Percentiles rank a stretch among this genome's conserved stretches.
These are phyloP conservation scores for Calonectria crousiana DNA, from an alignment of 2,329 filamentous ascomycete species.

Conservation along the genomic window DNA sequence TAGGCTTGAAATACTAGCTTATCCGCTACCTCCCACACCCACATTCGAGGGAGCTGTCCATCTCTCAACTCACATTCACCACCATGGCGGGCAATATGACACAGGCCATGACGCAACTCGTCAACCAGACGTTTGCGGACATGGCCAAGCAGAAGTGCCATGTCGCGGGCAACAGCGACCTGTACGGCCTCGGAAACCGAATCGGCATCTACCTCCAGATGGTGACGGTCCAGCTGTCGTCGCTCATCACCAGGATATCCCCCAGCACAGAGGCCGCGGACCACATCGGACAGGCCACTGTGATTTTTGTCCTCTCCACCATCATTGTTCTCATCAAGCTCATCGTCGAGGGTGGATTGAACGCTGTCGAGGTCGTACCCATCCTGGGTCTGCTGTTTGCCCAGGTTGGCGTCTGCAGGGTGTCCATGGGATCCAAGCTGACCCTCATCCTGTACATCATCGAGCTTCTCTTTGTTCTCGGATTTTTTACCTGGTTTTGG, in stretches of 20 bases:
- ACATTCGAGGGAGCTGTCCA: background rate
- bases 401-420: conserved; percentile 18
- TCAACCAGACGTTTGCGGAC: background rate
- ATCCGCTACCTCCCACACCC: background rate
- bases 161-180: conserved; percentile 3
- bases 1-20: background rate
- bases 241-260: background rate
- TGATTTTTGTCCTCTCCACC: conserved; percentile 12
- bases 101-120: background rate
- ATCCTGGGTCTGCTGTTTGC: conserved; percentile 12
- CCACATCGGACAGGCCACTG: conserved; percentile 12
- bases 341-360: background rate
- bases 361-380: conserved; percentile 14
- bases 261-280: conserved; percentile 4
- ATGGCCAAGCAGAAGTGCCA: background rate
- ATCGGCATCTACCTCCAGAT: conserved; percentile 21
- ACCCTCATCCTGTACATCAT: conserved; percentile 8
- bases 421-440: conserved; percentile 11
- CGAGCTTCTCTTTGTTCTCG: conserved; percentile 10
- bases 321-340: background rate
- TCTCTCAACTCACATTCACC: background rate
- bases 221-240: conserved; percentile 17
- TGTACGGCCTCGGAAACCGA: conserved; percentile 16
- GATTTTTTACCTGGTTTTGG: conserved; percentile 16
- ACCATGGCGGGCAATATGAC: background rate